Base-by-base conservation (phyloP, 2,329 filamentous ascomycete genomes). In the Raffaelea ambrosiae region DNA sequence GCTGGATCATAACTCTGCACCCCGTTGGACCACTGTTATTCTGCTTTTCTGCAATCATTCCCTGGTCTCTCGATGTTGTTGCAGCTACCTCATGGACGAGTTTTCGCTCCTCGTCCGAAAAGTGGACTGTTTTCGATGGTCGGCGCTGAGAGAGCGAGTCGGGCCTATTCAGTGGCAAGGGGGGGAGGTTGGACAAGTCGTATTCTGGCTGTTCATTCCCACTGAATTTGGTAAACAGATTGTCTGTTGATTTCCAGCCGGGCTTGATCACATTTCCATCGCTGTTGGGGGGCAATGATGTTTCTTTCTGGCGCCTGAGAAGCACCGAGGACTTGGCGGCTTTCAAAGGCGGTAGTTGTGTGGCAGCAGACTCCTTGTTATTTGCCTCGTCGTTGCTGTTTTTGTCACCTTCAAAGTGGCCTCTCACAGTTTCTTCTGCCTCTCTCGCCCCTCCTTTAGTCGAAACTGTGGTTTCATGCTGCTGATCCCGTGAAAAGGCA, bases 221-320 rank as follows among this genome's bases (percentile, higher is more conserved):
- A 14, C 44, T 51, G 40, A 50, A 53, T n/a, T 48, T 54, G 3
- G 47, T 22, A 42, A 56, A 53, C 5, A 56, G 41, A 9, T 36
- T 23, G 14, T 56, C 54, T 2, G 51, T 54, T 10, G 53, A 54
- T 36, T 52, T 53, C 48, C 50, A 52, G n/a, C 42, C 40, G 3
- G 51, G 40, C 33, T 49, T 51, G 40, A 52, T 13, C 13, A 47
- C 31, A 2, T 38, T 47, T 50, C 48, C 23, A 40, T 43, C 40
- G 50, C 47, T 3, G 44, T 35, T 7, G 40, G 39, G 0, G 44
- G 39, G 2, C 23, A n/a, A n/a, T n/a, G 26, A 2, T n/a, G 10
- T 13, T 44, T 21, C n/a, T 38, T 44, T 18, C 11, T 43, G 23
- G 3, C 38, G 36, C 20, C 39, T 36, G 2, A 50, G 33, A 11